Evolutionary conservation across 371 early-diverging fungal species (phyloP), one percentile per base, ranked within the genome.

Genomic region (Syncephalis fuscata): DNA sequence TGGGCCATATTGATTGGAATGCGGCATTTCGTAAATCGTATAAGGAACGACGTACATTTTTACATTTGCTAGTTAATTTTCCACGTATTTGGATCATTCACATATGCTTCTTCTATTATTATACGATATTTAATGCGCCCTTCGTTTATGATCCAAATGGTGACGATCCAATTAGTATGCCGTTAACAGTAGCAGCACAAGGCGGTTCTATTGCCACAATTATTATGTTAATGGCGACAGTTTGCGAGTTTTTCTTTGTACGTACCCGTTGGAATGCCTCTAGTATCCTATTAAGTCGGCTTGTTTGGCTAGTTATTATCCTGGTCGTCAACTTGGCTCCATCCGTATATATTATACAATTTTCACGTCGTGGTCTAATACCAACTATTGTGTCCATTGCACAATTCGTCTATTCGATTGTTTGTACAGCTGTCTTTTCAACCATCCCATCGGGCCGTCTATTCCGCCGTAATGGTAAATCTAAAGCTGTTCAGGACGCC

Each of bases 21-120:
- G 65, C 70, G 46, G 67, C 77, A 7, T 82, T 88, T 56, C 55
- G 60, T 50, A 92, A 89, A 63, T 89, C 90, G 1, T 92, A 86
- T 64, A 77, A 79, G 50, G 92, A 92, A 62, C 74, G 76, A 38
- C 78, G 91, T 36, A 78, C 85, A 1, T 78, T 82, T 77, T 65
- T 81, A 63, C 92, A 92, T 64, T 65, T 85, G 11, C 71, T 85
- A 36, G 76, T 82, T 57, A 91, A 89, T 62, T 91, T 89, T 48
- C 71, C 80, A 10, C 79, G 88, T 19, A 70, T 88, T 17, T 89
- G 88, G 91, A 81, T 84, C 41, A 78, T 88, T 57, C 88, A 88
- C 54, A 65, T 88, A 26, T 74, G 76, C 1, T 66, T 81, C 14
- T 90, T 85, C 58, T 87, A 78, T 68, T 87, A 83, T 68, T 85